Percentiles rank a stretch among this genome's conserved stretches.
Evolutionary conservation across 441 rosid genomes (phyloP).

Genomic region (Mallotus japonicus): DNA sequence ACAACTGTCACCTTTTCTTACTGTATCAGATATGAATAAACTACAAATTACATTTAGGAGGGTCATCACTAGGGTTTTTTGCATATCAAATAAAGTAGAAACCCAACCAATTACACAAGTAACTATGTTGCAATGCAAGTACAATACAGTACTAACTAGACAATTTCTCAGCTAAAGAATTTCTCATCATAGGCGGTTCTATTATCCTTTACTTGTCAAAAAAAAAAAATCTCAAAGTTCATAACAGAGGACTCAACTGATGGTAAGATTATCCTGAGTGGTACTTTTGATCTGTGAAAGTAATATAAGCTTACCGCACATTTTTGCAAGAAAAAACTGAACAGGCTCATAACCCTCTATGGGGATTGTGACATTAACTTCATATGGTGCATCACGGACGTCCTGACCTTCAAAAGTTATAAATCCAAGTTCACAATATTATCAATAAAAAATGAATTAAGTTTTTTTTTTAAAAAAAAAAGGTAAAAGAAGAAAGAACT

Average conservation of each 20-base stretch:
- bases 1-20: not conserved
- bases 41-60: not conserved
- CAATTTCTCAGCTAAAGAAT: too few relatives aligned
- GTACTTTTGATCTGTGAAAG: slow-evolving; percentile 3
- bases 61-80: not conserved
- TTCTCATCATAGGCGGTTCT: too few relatives aligned
- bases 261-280: not conserved
- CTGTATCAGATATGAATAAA: not conserved
- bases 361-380: slow-evolving; percentile 75
- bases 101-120: not conserved
- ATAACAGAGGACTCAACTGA: not conserved
- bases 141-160: too few relatives aligned
- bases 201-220: too few relatives aligned
- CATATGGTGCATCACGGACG: slow-evolving; percentile 56
- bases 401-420: slow-evolving; percentile 55
- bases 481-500: slow-evolving; percentile 13
- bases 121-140: not conserved
- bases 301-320: slow-evolving; percentile 64
- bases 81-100: not conserved
- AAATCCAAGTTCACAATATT: slow-evolving; percentile 23
- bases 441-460: slow-evolving; percentile 11
- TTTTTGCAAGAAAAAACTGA: slow-evolving; percentile 76
- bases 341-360: slow-evolving; percentile 76
- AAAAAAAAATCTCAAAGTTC: not conserved
- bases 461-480: not conserved